Conservation (phyloP, 768 basidiomycete genomes). For the Melanogaster broomeanus region DNA sequence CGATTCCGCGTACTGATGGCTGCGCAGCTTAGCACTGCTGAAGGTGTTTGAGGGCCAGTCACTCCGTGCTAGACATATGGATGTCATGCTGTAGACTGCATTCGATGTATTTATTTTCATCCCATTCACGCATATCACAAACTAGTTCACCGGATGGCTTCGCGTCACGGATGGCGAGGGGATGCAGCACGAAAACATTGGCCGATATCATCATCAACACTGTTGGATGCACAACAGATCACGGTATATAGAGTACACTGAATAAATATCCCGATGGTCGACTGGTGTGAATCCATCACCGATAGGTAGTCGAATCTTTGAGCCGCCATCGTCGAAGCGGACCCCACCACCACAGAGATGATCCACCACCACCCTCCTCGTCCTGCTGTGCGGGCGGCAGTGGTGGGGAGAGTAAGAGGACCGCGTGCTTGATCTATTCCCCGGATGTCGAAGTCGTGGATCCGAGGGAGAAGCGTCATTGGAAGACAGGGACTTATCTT, state of each 20-base stretch:
- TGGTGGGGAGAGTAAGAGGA: too few relatives aligned
- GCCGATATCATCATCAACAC: too few relatives aligned
- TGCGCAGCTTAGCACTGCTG: conserved; percentile 70
- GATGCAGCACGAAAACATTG: too few relatives aligned
- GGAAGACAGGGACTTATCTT: conserved; percentile 12
- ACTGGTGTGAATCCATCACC: conserved; percentile 9
- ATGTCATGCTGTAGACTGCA: neutral
- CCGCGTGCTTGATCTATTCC: conserved; percentile 1
- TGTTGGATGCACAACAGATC: too few relatives aligned
- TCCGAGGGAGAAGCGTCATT: neutral
- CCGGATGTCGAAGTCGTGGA: conserved; percentile 7
- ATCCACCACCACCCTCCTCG: conserved; percentile 10
- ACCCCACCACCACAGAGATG: conserved; percentile 81
- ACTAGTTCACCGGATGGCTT: neutral
- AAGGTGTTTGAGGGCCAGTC: conserved; percentile 12
- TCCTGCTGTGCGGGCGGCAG: conserved; percentile 2
- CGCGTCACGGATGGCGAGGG: too few relatives aligned
- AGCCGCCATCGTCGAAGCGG: conserved; percentile 74
- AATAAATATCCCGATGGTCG: too few relatives aligned
- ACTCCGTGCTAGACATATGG: neutral
- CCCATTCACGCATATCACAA: neutral
- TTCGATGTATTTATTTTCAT: neutral
- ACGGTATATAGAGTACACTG: neutral
- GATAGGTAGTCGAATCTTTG: conserved; percentile 75
- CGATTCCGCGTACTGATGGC: conserved; percentile 89